Conservation (phyloP, 148 eudicot species). For the Fagopyrum esculentum region DNA sequence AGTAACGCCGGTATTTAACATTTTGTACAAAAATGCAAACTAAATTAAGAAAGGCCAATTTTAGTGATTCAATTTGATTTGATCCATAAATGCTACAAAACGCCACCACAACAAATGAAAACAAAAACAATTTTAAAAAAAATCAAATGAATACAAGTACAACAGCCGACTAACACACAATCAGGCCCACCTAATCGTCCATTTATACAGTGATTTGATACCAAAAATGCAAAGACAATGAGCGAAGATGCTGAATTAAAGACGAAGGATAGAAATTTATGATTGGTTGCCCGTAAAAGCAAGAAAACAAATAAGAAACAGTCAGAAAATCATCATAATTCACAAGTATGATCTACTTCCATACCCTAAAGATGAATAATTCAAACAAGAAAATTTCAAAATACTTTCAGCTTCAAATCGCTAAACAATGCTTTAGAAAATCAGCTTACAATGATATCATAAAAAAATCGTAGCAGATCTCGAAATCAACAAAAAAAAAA, state of each 20-base stretch:
- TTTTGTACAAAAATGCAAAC: neutral
- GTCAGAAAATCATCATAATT: neutral
- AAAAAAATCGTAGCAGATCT: neutral
- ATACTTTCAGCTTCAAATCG: neutral
- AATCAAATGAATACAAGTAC: neutral
- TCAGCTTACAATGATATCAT: neutral
- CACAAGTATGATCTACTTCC: conserved; percentile 8
- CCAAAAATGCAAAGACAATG: neutral
- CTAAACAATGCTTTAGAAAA: neutral
- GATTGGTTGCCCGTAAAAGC: neutral
- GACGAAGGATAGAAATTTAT: neutral
- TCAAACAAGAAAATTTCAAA: too few species aligned
- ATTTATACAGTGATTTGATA: conserved; percentile 8
- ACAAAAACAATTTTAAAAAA: too few species aligned
- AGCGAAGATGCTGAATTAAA: conserved; percentile 3
- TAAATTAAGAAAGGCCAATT: neutral
- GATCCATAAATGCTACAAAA: neutral
- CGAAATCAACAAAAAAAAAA: neutral
- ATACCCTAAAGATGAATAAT: neutral
- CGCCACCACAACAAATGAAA: neutral
- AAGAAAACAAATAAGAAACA: neutral
- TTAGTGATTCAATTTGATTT: neutral
- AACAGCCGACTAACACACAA: conserved; percentile 7
- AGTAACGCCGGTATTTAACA: neutral
- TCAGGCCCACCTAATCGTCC: conserved; percentile 3